Base-by-base conservation (phyloP, 208 protist species). In the Tetramitus jugosus region DNA sequence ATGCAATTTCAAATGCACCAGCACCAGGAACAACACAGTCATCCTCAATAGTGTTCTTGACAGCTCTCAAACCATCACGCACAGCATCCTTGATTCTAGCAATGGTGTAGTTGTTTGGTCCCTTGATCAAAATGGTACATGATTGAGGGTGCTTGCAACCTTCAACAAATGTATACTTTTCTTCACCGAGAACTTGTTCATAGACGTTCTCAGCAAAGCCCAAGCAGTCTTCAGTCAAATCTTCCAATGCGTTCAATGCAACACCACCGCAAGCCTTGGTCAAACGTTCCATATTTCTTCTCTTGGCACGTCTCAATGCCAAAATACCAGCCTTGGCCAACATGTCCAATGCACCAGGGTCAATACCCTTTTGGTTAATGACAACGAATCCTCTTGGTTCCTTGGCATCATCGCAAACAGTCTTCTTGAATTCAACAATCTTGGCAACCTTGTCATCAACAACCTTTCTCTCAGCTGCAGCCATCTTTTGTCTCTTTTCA, bases 301-400 rank as follows among this genome's bases (percentile, higher is more conserved):
- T 87, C 91, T 99, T 99, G 14, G 96, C 97, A 62, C 98, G 89
- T 52, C 98, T 92, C 8, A 99, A 88, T 31, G 92, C 98, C 20
- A 99, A 83, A 81, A 99, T 99, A 71, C 94, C 92, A 75, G 52
- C 96, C 81, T 98, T 98, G 14, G 97, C 93, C 31, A 99, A 88
- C 92, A 99, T 96, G 79, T 99, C 96, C 13, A 99, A 90, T n/a
- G 96, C 95, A 72, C 98, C 91, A 29, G 95, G 97, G 89, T 99
- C 98, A 83, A 99, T 99, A 77, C 98, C 98, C 86, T 99, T 99
- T 87, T 99, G 97, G 86, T 99, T 99, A 80, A 99, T 98, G 45
- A 99, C 89, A 33, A 99, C 92, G 86, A 99, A 99, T 52, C 93
- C 90, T 77, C 93, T 92, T 29, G 92, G 91, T 81, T 93, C 92